Evolutionary conservation across 768 basidiomycete species (phyloP), one percentile per base, ranked within the genome.

Genomic region (Mycena venus): DNA sequence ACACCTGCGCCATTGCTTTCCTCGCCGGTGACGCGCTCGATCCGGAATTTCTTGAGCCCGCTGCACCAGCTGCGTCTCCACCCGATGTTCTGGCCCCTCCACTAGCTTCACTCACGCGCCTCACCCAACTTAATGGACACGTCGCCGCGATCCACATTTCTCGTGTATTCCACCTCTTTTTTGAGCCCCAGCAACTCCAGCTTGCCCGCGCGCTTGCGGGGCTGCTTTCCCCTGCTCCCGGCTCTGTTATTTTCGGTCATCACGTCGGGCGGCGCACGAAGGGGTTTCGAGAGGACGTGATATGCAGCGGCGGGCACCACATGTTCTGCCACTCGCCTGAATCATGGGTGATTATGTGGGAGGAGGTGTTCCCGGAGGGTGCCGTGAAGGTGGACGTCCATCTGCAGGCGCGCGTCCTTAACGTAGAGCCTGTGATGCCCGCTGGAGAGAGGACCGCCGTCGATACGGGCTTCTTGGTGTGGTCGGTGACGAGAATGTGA

Each of bases 401-500:
- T 51, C 49, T 51, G 49, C 49, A 27, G 49, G 49, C 49, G 49
- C 49, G 49, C 25, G 49, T 51, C 25, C 49, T 51, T 27, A 51
- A 51, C 49, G 12, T 51, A 27, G 49, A 27, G 25, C 49, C 49
- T 27, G 49, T 27, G 10, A 51, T 51, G 49, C 49, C 49, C 25
- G 25, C 49, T 51, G 49, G 49, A 51, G 49, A 42, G 42, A 51
- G 49, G 49, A 51, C 25, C 49, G 12, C 49, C 49, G 49, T 51
- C 49, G 49, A 51, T 51, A 51, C 49, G 15, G 49, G 49, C 49
- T 51, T 51, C 49, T 51, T 51, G 49, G 49, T 51, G 49, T 51
- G 49, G 49, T 51, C 49, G 36, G 59, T 60, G 36, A 60, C 59
- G 59, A 60, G 59, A 60, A 60, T 60, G 36, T 60, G 59, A 60